These are phyloP conservation scores for Funneliformis mosseae DNA, from an alignment of 192 early-diverging fungal genomes.

Conservation along the genomic window DNA sequence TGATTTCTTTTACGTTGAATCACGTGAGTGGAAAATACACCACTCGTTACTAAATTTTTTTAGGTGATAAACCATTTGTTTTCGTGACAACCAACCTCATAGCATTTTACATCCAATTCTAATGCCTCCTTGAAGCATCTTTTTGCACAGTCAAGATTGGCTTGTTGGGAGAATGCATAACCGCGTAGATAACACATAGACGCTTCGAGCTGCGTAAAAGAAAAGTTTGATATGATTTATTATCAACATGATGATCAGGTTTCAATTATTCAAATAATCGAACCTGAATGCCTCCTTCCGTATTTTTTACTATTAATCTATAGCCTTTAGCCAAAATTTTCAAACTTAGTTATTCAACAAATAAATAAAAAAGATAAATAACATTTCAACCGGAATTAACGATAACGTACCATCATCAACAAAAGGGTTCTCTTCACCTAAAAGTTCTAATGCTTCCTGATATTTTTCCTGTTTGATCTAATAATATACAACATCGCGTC, in stretches of 20 bases:
- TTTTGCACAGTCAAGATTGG: conserved; percentile 56
- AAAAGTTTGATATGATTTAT: background rate
- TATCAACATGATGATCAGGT: background rate
- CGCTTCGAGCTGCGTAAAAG: conserved; percentile 55
- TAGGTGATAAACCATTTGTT: conserved; percentile 9
- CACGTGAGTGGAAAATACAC: background rate
- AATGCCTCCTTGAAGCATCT: conserved; percentile 66
- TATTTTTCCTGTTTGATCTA: conserved; percentile 56
- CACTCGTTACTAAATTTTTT: background rate
- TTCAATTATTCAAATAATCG: background rate
- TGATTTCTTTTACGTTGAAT: conserved; percentile 22
- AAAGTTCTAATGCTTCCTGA: conserved; percentile 56
- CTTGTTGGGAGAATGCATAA: conserved; percentile 50
- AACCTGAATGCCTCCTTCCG: conserved; percentile 56
- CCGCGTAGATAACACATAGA: conserved; percentile 66
- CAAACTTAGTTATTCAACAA: background rate
- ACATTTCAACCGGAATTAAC: background rate
- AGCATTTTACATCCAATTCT: conserved; percentile 62
- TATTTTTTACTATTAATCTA: conserved; percentile 35
- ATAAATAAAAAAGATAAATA: background rate
- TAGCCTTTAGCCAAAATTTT: conserved; percentile 28
- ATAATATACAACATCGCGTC: background rate
- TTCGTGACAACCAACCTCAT: conserved; percentile 47
- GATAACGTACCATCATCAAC: conserved; percentile 26
- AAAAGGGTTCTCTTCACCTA: conserved; percentile 55